A percentile compares a stretch with the other conserved stretches of the same genome.
Conservation (phyloP, 2,329 filamentous ascomycete genomes). For the Colletotrichum filicis region DNA sequence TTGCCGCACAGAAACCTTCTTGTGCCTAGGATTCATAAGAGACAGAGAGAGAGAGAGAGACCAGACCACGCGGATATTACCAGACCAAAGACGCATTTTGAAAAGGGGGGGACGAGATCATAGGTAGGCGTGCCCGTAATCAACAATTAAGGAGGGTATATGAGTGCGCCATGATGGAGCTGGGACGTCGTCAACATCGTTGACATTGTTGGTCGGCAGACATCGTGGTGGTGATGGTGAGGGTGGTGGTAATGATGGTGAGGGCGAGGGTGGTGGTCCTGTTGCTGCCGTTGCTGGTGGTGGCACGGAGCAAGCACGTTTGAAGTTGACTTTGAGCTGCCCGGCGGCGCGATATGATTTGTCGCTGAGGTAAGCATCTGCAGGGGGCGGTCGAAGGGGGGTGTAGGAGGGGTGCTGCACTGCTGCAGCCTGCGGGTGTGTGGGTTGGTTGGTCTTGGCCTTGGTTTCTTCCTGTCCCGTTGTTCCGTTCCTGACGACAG, state of each 20-base stretch:
- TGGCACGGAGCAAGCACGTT: slow-evolving; percentile 48
- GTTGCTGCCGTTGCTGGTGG: slow-evolving; percentile 28
- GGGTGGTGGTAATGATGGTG: slow-evolving; percentile 2
- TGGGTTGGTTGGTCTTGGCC: slow-evolving; percentile 20
- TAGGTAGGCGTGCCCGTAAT: slow-evolving; percentile 9
- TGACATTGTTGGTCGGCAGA: slow-evolving; percentile 28
- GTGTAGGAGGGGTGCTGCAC: too few species aligned
- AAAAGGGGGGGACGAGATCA: neutral
- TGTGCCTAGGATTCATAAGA: slow-evolving; percentile 1
- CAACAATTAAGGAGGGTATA: slow-evolving; percentile 35
- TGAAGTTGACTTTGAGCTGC: slow-evolving; percentile 54
- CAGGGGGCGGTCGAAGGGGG: slow-evolving; percentile 31
- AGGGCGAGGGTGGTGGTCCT: neutral
- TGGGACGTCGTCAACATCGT: slow-evolving; percentile 5
- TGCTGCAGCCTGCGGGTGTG: slow-evolving; percentile 32
- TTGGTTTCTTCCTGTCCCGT: slow-evolving; percentile 4
- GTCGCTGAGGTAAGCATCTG: slow-evolving; percentile 40
- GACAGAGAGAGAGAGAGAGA: slow-evolving; percentile 2
- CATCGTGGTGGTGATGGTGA: slow-evolving; percentile 7
- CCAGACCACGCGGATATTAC: slow-evolving; percentile 4
- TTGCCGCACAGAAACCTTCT: slow-evolving; percentile 12
- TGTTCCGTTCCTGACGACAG: neutral
- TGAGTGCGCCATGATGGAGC: slow-evolving; percentile 20
- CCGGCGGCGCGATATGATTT: slow-evolving; percentile 40
- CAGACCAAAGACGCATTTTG: neutral